Evolutionary conservation across 805 yeast species (phyloP), one percentile per base, ranked within the genome.

Genomic region (Ogataea siamensis): DNA sequence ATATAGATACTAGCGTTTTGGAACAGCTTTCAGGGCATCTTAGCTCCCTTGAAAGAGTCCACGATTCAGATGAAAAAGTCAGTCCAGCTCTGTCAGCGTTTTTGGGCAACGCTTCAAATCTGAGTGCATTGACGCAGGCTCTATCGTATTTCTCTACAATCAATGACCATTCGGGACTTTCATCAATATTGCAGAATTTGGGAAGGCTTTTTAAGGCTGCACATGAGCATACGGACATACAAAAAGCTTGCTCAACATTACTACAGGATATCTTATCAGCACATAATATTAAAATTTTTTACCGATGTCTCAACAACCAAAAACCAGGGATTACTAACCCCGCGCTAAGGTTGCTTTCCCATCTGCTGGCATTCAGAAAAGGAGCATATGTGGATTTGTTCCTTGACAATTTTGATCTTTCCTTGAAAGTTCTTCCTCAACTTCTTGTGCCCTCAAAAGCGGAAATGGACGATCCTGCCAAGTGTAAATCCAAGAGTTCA

Each of bases 401-500:
- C 13, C 54, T 80, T 22, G 75, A 80, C 11, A 58, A 68, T 29
- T 84, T 89, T 54, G 96, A 89, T 60, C 68, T 87, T 37, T 65
- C 79, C 3, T 60, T 81, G 20, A 69, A 80, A 14, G 69, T 71
- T 5, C 63, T 88, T 18, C 80, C 87, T 1, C 83, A 77, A 49
- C 60, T 84, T 8, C 60, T 84, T 23, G 62, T 70, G 2, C 85
- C 86, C 1, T 58, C 74, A 0, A 66, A 65, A 47, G 52, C 63
- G 9, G 83, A 76, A 39, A 38, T 71, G 7, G 62, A 70, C 4
- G 63, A 65, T 18, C 62, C 60, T 7, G 58, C 56, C 3, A 66
- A 62, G 38, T 57, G 58, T 20, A 59, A 64, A 25, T 57, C 61
- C 23, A 64, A 57, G 20, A 42, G 61, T 20, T 64, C 81, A 1